Conservation (phyloP, 768 basidiomycete species). For the Lactarius vividus region DNA sequence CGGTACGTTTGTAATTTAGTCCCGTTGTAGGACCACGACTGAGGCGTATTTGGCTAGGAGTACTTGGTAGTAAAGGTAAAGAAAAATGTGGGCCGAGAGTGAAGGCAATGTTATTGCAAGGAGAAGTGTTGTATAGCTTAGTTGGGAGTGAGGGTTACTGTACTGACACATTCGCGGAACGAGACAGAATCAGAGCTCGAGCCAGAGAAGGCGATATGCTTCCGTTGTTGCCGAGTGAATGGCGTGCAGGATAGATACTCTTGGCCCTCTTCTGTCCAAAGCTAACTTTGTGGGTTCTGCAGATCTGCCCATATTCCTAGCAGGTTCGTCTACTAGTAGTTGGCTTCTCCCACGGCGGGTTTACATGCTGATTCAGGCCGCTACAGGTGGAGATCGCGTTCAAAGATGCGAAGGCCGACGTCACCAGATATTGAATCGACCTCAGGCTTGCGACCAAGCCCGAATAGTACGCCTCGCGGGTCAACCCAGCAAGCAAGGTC, state of each 20-base stretch:
- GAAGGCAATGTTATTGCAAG: not conserved
- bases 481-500: conserved; percentile 65
- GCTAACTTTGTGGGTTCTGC: not conserved
- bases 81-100: not conserved
- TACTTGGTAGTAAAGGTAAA: not conserved
- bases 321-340: conserved; percentile 41
- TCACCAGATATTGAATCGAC: conserved; percentile 52
- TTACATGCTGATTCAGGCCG: not conserved
- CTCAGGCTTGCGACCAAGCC: conserved; percentile 62
- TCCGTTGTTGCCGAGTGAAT: too few relatives aligned
- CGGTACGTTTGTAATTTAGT: conserved; percentile 37
- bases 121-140: not conserved
- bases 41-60: not conserved
- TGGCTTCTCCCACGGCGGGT: too few relatives aligned
- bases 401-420: conserved; percentile 48
- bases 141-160: not conserved
- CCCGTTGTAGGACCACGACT: not conserved
- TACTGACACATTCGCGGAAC: too few relatives aligned
- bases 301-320: conserved; percentile 57
- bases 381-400: conserved; percentile 57
- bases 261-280: not conserved
- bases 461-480: conserved; percentile 58
- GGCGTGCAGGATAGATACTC: too few relatives aligned
- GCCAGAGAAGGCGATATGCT: too few relatives aligned
- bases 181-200: too few relatives aligned